phyloP scores from a whole-genome alignment of 371 early-diverging fungal genomes.

The Syncephalastrum racemosum region DNA sequence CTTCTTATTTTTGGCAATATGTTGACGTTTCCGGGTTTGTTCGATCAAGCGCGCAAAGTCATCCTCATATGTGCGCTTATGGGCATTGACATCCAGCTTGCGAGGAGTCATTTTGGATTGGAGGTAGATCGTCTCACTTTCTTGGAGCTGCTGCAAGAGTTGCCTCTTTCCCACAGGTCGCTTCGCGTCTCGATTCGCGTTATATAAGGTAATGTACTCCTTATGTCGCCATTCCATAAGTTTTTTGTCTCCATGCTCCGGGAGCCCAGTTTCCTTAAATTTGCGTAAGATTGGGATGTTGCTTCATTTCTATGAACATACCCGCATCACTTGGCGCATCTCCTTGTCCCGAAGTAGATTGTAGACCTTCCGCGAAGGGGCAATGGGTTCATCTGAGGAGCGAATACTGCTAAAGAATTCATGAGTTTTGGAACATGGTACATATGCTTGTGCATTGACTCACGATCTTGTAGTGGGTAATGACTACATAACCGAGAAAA shows the following conservation, averaged over 20 bases:
- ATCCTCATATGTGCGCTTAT: slow-evolving; percentile 18
- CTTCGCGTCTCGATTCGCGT: slow-evolving; percentile 62
- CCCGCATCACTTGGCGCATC: no score
- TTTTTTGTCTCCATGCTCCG: slow-evolving; percentile 54
- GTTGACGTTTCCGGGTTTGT: slow-evolving; percentile 4
- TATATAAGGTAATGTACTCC: slow-evolving; percentile 61
- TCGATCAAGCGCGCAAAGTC: slow-evolving; percentile 14
- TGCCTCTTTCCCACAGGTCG: slow-evolving; percentile 28
- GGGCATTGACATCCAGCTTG: slow-evolving; percentile 6
- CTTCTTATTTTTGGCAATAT: no score
- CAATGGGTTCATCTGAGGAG: no score
- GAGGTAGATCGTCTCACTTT: slow-evolving; percentile 12
- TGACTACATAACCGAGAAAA: no score
- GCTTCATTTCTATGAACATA: no score
- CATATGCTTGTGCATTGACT: no score
- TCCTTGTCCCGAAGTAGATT: no score
- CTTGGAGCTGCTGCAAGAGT: slow-evolving; percentile 13
- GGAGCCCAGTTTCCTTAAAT: slow-evolving; percentile 31
- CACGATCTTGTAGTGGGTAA: no score
- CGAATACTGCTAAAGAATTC: no score
- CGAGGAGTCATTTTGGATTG: not conserved
- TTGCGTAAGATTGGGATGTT: no score
- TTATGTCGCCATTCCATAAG: slow-evolving; percentile 57
- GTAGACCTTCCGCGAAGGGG: no score
- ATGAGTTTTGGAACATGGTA: no score